Conservation (phyloP, 768 basidiomycete species). For the Suillus tomentosus region DNA sequence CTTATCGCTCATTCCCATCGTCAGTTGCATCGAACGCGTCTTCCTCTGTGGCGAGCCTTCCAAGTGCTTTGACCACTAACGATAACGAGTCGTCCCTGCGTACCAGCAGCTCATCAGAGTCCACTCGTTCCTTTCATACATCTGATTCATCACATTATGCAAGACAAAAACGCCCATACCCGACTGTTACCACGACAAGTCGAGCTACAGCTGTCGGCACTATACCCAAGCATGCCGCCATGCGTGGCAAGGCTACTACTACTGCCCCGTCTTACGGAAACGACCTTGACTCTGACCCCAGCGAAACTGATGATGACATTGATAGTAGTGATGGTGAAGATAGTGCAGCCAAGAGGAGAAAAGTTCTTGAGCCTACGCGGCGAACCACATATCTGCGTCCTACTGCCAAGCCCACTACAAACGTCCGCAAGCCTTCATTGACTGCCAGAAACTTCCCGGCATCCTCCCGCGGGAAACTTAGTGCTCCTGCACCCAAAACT, state of each 20-base stretch:
- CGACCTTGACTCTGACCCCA: constrained; percentile 22
- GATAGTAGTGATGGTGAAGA: constrained; percentile 18
- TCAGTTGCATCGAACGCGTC: constrained; percentile 23
- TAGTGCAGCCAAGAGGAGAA: constrained; percentile 27
- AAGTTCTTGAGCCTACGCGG: constrained; percentile 26
- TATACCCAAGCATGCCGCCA: constrained; percentile 26
- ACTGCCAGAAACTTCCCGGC: constrained; percentile 14
- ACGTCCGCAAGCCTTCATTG: constrained; percentile 18
- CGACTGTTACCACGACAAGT: constrained; percentile 13
- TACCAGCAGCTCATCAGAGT: constrained; percentile 46
- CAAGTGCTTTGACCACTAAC: constrained; percentile 38
- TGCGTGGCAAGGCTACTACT: constrained; percentile 24
- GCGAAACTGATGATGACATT: constrained; percentile 22
- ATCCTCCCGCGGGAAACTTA: constrained; percentile 15
- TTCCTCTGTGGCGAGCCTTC: constrained; percentile 30
- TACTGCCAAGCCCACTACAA: constrained; percentile 15
- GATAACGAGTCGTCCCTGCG: constrained; percentile 41
- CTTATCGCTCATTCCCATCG: constrained; percentile 37
- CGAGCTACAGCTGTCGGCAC: constrained; percentile 8
- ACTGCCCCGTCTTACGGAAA: constrained; percentile 15
- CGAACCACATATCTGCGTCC: constrained; percentile 32
- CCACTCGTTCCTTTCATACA: constrained; percentile 34
- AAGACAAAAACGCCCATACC: constrained; percentile 44
- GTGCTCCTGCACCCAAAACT: constrained; percentile 12
- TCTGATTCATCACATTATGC: constrained; percentile 37